These are phyloP conservation scores for Rhodamnia rubescens DNA, from an alignment of 345 rosid genomes.

Conservation along the genomic window DNA sequence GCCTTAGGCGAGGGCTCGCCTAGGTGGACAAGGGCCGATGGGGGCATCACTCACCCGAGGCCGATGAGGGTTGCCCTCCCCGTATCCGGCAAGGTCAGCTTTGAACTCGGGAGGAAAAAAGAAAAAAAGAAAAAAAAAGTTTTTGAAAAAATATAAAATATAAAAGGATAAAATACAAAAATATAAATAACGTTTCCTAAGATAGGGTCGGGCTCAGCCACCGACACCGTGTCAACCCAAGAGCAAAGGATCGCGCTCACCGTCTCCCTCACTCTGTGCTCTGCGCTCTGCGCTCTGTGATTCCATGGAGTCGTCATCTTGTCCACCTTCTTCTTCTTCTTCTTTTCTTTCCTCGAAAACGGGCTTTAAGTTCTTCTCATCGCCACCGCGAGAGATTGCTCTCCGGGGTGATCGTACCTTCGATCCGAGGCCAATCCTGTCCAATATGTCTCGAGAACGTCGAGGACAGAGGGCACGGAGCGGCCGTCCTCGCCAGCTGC, in stretches of 20 bases:
- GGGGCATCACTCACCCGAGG: too few relatives aligned
- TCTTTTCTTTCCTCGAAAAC: not conserved
- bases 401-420: constrained; percentile 15
- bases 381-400: constrained; percentile 18
- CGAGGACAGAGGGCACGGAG: constrained; percentile 9
- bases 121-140: too few relatives aligned
- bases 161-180: too few relatives aligned
- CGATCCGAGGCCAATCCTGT: constrained; percentile 38
- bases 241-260: not conserved
- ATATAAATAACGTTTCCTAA: too few relatives aligned
- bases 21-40: too few relatives aligned
- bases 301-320: not conserved
- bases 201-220: too few relatives aligned
- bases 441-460: constrained; percentile 46
- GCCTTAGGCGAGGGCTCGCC: too few relatives aligned
- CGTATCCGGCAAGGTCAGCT: too few relatives aligned
- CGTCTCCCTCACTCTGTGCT: not conserved
- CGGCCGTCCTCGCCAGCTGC: constrained; percentile 45
- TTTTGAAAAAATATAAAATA: too few relatives aligned
- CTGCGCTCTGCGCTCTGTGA: too few relatives aligned
- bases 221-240: not conserved
- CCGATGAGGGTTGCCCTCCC: too few relatives aligned
- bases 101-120: too few relatives aligned
- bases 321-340: not conserved
- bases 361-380: not conserved